phyloP scores from a whole-genome alignment of 2,329 filamentous ascomycete genomes.

The Drechslera avenae region DNA sequence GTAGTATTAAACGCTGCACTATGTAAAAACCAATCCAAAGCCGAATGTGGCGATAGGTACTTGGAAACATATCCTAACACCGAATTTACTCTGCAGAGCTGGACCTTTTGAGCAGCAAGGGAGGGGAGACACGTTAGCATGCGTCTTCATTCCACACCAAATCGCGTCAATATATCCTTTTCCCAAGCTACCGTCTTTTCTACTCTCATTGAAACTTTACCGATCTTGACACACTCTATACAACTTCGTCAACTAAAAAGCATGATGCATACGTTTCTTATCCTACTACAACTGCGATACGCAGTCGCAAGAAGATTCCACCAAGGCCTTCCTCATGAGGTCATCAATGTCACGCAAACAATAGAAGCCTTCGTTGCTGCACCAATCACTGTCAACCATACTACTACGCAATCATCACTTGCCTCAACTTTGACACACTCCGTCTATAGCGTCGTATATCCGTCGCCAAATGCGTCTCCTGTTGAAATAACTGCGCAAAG shows the following conservation, averaged over 20 bases:
- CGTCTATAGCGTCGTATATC: conserved; percentile 48
- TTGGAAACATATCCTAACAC: no score
- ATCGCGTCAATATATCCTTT: conserved; percentile 8
- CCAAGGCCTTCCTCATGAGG: conserved; percentile 22
- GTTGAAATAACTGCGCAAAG: conserved; percentile 51
- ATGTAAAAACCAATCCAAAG: no score
- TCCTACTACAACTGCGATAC: conserved; percentile 9
- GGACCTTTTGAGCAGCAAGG: conserved; percentile 4
- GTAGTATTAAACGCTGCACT: no score
- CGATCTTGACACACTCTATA: neutral
- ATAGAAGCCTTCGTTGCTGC: neutral
- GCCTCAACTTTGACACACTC: conserved; percentile 11
- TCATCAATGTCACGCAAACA: conserved; percentile 19
- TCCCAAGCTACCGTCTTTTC: neutral
- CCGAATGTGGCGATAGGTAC: no score
- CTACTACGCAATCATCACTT: no score
- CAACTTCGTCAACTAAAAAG: no score
- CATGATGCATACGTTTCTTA: neutral
- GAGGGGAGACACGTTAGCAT: neutral
- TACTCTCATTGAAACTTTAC: neutral
- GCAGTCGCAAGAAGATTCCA: conserved; percentile 12
- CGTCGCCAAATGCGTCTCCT: conserved; percentile 51
- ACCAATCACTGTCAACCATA: no score
- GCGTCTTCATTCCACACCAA: conserved; percentile 10
- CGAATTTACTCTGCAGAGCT: no score